Percentiles rank a stretch among this genome's conserved stretches.
These are phyloP conservation scores for Helotiales sp. DNA, from an alignment of 2,329 filamentous ascomycete species.

Conservation along the genomic window DNA sequence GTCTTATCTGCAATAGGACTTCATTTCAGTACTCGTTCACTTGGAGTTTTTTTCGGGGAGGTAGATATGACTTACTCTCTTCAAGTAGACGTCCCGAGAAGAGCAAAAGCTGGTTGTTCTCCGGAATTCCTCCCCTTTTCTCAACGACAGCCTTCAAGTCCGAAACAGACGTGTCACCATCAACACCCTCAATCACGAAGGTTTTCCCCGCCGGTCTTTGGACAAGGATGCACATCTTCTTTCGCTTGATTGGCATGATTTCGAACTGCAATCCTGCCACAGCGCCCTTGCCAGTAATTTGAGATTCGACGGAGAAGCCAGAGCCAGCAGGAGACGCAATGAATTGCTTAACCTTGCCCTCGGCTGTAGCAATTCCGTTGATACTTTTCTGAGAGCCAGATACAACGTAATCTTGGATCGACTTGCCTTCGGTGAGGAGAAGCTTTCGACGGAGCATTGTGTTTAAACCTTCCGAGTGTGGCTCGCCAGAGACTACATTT, in stretches of 20 bases:
- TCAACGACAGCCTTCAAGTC: constrained; percentile 99
- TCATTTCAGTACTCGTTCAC: too few relatives aligned
- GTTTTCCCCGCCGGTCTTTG: constrained; percentile 99
- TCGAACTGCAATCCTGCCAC: constrained; percentile 49
- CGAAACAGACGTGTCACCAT: constrained; percentile 97
- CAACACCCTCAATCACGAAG: constrained; percentile 79
- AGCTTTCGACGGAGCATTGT: constrained; percentile 18
- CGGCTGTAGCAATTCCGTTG: constrained; percentile 46
- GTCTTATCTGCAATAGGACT: too few relatives aligned
- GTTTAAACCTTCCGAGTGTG: constrained; percentile 32
- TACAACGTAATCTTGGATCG: constrained; percentile 51
- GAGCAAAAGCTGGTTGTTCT: constrained; percentile 95
- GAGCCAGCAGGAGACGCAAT: constrained; percentile 48
- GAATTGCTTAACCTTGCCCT: constrained; percentile 49
- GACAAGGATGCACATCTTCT: constrained; percentile 68
- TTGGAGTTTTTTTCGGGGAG: too few relatives aligned
- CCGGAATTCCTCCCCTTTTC: constrained; percentile 96
- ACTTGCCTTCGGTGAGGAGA: background rate
- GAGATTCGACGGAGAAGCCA: constrained; percentile 50
- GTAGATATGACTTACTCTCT: constrained; percentile 67
- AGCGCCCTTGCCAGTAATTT: constrained; percentile 47
- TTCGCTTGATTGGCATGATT: constrained; percentile 33
- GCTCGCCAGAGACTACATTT: constrained; percentile 49
- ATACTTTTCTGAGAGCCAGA: constrained; percentile 48
- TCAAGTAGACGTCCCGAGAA: constrained; percentile 97